Conservation (phyloP, 306 rosid genomes). For the Sindora glabra region DNA sequence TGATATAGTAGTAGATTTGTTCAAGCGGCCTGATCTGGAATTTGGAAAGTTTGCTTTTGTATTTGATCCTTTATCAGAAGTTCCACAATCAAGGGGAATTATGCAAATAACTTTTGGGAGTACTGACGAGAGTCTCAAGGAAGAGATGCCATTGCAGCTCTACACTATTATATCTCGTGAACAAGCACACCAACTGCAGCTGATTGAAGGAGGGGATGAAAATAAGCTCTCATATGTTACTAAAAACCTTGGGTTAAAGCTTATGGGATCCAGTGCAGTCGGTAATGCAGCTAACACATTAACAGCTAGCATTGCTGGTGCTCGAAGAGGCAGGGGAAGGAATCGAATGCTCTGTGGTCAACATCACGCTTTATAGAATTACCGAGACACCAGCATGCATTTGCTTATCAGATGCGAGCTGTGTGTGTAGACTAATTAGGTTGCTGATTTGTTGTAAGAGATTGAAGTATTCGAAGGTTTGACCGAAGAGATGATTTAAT, state of each 20-base stretch:
- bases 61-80: conserved; percentile 52
- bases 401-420: neutral
- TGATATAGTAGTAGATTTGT: conserved; percentile 46
- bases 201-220: conserved; percentile 47
- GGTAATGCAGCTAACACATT: conserved; percentile 28
- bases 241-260: conserved; percentile 59
- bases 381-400: neutral
- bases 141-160: conserved; percentile 44
- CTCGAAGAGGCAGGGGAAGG: conserved; percentile 62
- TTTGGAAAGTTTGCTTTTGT: conserved; percentile 55
- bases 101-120: conserved; percentile 48
- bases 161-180: conserved; percentile 60
- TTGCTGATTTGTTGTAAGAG: conserved; percentile 16
- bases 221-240: conserved; percentile 34
- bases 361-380: neutral
- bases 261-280: conserved; percentile 59
- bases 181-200: conserved; percentile 51
- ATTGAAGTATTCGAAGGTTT: neutral
- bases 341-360: conserved; percentile 29
- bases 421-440: conserved; percentile 20
- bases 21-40: conserved; percentile 55
- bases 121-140: conserved; percentile 23
- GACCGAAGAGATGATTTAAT: conserved; percentile 4
- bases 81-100: conserved; percentile 50
- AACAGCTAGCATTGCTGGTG: conserved; percentile 36